These are phyloP conservation scores for Globisporangium acanthophoron DNA, from an alignment of 352 stramenopile species.

Conservation along the genomic window DNA sequence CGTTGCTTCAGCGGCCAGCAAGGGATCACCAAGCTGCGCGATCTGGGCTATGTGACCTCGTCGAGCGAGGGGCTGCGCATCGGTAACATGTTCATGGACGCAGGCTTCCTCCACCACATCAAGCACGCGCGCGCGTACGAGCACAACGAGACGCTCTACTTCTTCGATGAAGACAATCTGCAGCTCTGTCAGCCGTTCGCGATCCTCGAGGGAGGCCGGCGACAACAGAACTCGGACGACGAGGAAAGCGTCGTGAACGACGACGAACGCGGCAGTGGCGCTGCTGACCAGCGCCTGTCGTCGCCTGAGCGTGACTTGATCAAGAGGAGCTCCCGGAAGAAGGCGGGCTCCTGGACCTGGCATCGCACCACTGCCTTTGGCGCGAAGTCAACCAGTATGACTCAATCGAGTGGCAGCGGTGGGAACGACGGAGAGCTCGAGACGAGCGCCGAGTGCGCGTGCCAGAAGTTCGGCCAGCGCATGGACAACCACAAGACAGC, in stretches of 20 bases:
- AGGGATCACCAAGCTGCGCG: slow-evolving; percentile 14
- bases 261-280: not conserved
- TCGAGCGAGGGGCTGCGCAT: slow-evolving; percentile 26
- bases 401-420: not conserved
- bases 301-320: not conserved
- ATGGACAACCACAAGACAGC: slow-evolving; percentile 19
- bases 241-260: not conserved
- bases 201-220: slow-evolving; percentile 15
- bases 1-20: slow-evolving; percentile 19
- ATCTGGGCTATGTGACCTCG: slow-evolving; percentile 7
- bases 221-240: slow-evolving; percentile 3
- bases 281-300: not conserved
- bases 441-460: slow-evolving; percentile 16
- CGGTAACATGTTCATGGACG: slow-evolving; percentile 33
- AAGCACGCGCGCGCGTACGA: slow-evolving; percentile 25
- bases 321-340: not conserved
- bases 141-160: slow-evolving; percentile 19
- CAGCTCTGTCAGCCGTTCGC: slow-evolving; percentile 19
- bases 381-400: not conserved
- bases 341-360: not conserved
- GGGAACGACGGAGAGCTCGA: slow-evolving; percentile 3
- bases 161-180: slow-evolving; percentile 26
- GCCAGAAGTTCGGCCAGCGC: slow-evolving; percentile 24
- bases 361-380: not conserved
- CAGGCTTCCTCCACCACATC: slow-evolving; percentile 25